phyloP scores from a whole-genome alignment of 2,329 filamentous ascomycete species.

The Cercospora sp. region DNA sequence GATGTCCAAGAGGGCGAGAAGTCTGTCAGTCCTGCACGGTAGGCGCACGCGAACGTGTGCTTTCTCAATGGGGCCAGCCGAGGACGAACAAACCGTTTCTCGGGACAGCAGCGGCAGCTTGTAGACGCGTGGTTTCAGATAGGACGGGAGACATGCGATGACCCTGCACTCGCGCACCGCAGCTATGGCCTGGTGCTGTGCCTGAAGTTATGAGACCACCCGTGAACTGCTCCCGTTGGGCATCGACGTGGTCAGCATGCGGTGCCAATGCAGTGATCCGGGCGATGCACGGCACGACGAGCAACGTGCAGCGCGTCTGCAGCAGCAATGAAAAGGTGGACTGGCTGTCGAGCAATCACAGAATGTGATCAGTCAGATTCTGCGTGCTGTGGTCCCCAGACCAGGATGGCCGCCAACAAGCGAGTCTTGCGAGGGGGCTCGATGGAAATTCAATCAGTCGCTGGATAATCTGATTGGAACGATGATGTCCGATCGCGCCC shows the following conservation, averaged over 20 bases:
- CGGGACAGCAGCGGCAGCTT: neutral
- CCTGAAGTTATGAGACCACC: neutral
- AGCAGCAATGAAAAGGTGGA: neutral
- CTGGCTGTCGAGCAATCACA: neutral
- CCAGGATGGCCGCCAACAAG: neutral
- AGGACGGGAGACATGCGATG: slow-evolving; percentile 16
- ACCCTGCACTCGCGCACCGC: slow-evolving; percentile 1
- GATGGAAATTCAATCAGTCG: neutral
- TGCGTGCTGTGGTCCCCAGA: neutral
- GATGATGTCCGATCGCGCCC: neutral
- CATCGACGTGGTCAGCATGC: neutral
- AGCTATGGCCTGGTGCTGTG: neutral
- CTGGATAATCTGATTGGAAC: neutral
- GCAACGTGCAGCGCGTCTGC: neutral
- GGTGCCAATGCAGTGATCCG: slow-evolving; percentile 3
- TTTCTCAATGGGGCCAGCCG: neutral
- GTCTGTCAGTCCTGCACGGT: neutral
- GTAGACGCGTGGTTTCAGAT: slow-evolving; percentile 19
- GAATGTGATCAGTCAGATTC: slow-evolving; percentile 17
- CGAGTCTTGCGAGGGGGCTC: neutral
- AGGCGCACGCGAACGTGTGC: neutral
- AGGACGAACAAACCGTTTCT: neutral
- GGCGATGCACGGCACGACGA: neutral
- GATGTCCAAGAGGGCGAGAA: neutral
- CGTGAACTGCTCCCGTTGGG: neutral